A percentile compares a stretch with the other conserved stretches of the same genome.
Conservation (phyloP, 2,329 filamentous ascomycete genomes). For the Plenodomus lindquistii region DNA sequence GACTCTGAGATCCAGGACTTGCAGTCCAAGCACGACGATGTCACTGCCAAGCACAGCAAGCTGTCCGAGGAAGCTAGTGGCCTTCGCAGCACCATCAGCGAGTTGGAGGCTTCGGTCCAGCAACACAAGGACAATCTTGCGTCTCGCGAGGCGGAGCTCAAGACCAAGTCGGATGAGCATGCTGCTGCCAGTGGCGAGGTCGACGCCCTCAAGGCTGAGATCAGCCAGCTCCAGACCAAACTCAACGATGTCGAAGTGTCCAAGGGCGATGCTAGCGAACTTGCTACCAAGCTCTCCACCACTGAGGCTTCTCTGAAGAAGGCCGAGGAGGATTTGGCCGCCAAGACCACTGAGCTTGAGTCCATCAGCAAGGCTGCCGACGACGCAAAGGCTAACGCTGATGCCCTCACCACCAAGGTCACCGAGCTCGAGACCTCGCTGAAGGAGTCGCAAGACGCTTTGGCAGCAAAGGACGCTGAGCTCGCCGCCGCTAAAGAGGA, state of each 20-base stretch:
- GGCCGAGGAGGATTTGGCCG: conserved; percentile 25
- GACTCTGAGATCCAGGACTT: conserved; percentile 19
- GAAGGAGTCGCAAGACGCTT: conserved; percentile 24
- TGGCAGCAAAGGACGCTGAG: conserved; percentile 28
- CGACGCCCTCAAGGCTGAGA: conserved; percentile 27
- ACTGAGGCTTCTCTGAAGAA: conserved; percentile 33
- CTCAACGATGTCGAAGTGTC: conserved; percentile 27
- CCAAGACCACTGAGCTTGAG: conserved; percentile 30
- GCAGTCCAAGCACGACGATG: conserved; percentile 19
- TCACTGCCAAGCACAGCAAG: conserved; percentile 23
- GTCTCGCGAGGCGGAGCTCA: conserved; percentile 24
- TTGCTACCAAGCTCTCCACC: conserved; percentile 29
- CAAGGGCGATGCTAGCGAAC: conserved; percentile 32
- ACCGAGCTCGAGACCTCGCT: conserved; percentile 31
- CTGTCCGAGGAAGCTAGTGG: conserved; percentile 24
- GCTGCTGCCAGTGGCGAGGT: conserved; percentile 24
- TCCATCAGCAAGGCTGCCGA: conserved; percentile 28
- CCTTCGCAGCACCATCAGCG: conserved; percentile 28
- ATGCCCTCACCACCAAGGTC: conserved; percentile 27
- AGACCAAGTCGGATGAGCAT: conserved; percentile 22
- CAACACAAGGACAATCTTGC: conserved; percentile 21
- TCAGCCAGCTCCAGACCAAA: conserved; percentile 27
- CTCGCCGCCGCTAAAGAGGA: conserved; percentile 25
- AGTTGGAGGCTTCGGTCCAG: conserved; percentile 30
- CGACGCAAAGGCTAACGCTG: conserved; percentile 27